Base-by-base conservation (phyloP, 352 stramenopile species). In the Pythium biforme region DNA sequence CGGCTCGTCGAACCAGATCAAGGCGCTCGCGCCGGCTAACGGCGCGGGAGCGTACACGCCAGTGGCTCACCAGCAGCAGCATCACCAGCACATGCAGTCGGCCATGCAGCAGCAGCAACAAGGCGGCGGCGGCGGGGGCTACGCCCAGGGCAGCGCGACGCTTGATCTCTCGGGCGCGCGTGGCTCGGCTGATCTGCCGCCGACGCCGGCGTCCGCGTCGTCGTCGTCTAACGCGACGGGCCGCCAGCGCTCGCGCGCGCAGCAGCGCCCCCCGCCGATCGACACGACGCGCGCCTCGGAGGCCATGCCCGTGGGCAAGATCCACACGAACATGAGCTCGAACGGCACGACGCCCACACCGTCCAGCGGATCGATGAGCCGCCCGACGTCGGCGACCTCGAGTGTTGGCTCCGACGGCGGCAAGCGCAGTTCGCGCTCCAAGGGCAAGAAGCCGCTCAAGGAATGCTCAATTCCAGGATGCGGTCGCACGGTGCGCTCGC, bases 361-460 rank as follows among this genome's bases (percentile, higher is more conserved):
- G 12, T 66, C 56, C 7, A 70, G 63, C 23, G 46, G 53, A 15
- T 55, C 59, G 22, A 25, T 56, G 39, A 62, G 62, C 22, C 63
- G 64, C 23, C 64, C 64, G 4, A 66, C 51, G 33, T 71, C 64
- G n/a, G 46, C 64, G 12, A 71, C 57, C 2, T 71, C 64, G 5
- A 64, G 52, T 19, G 57, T n/a, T 33, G 57, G 51, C 17, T 64
- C 64, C 3, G 43, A 54, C 11, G 47, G 62, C 12, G 62, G 55
- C 19, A 64, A 64, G 49, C 55, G 62, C 8, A 61, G 41, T n/a
- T 49, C 31, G 23, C 40, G 52, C 3, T 55, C 64, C 59, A 92
- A 92, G 73, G 83, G 79, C 65, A 90, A 89, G 66, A 94, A 94
- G 66, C 49, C 45, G 15, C 71, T 90, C 51, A 92, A 91, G 60